These are phyloP conservation scores for Arctostaphylos glauca DNA, from an alignment of 148 eudicot species.

Conservation along the genomic window DNA sequence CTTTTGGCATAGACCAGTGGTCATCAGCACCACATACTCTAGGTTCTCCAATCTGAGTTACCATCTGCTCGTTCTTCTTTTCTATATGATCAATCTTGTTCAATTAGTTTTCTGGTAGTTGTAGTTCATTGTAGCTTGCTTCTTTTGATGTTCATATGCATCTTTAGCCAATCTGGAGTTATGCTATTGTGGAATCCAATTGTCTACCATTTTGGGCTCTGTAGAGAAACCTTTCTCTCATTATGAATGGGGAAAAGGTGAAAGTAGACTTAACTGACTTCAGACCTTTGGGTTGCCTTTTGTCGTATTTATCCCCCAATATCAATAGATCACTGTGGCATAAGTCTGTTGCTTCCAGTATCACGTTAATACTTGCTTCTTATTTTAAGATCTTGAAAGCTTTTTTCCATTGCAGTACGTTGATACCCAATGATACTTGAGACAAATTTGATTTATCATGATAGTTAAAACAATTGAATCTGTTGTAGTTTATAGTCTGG, in stretches of 20 bases:
- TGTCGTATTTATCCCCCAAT: neutral
- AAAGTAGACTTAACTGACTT: neutral
- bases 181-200: neutral
- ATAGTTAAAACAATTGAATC: neutral
- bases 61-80: neutral
- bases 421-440: neutral
- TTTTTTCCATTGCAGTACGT: neutral
- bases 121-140: neutral
- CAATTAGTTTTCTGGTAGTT: neutral
- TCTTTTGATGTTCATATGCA: neutral
- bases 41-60: neutral
- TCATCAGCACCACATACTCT: neutral
- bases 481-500: neutral
- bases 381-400: neutral
- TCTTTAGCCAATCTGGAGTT: neutral
- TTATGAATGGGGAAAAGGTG: neutral
- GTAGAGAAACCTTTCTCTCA: slow-evolving; percentile 1
- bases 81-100: neutral
- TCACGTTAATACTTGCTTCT: neutral
- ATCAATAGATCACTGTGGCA: neutral
- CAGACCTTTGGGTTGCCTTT: neutral
- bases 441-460: neutral
- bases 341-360: neutral
- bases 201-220: neutral
- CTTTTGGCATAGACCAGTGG: neutral